phyloP scores from a whole-genome alignment of 148 eudicot genomes.

The Cornus controversa region DNA sequence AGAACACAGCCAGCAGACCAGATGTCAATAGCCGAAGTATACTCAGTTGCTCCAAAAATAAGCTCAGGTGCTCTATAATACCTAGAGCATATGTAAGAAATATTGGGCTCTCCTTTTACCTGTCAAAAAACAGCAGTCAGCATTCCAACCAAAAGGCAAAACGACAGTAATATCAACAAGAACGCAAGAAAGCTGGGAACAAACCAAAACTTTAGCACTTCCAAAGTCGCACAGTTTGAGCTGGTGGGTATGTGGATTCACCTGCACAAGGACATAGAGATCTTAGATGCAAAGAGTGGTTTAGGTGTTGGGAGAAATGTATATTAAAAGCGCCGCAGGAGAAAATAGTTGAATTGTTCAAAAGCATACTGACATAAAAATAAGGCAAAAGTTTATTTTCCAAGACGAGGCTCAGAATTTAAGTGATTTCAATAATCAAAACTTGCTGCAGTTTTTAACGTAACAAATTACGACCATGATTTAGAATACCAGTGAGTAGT shows the following conservation, averaged over 20 bases:
- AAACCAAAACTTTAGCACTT: slow-evolving; percentile 92
- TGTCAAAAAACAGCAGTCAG: slow-evolving; percentile 28
- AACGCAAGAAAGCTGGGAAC: background rate
- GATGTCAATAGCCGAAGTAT: slow-evolving; percentile 79
- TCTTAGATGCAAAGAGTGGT: background rate
- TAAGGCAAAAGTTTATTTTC: background rate
- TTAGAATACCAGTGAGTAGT: background rate
- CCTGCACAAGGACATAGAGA: slow-evolving; percentile 41
- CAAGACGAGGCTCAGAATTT: background rate
- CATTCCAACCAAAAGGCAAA: slow-evolving; percentile 10
- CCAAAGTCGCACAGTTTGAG: slow-evolving; percentile 90
- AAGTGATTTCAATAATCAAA: background rate
- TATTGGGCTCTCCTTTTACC: slow-evolving; percentile 96
- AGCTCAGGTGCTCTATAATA: slow-evolving; percentile 97
- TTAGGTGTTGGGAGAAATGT: background rate
- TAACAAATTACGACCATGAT: background rate
- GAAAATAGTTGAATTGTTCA: background rate
- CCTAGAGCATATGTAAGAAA: slow-evolving; percentile 93
- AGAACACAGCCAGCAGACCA: slow-evolving; percentile 98
- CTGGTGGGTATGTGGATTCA: slow-evolving; percentile 94
- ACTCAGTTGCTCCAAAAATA: slow-evolving; percentile 94
- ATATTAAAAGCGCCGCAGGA: background rate
- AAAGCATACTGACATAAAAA: background rate
- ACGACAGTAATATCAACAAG: background rate
- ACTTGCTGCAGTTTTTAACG: background rate